Evolutionary conservation across 768 basidiomycete species (phyloP).

Genomic region (Suillus subluteus): DNA sequence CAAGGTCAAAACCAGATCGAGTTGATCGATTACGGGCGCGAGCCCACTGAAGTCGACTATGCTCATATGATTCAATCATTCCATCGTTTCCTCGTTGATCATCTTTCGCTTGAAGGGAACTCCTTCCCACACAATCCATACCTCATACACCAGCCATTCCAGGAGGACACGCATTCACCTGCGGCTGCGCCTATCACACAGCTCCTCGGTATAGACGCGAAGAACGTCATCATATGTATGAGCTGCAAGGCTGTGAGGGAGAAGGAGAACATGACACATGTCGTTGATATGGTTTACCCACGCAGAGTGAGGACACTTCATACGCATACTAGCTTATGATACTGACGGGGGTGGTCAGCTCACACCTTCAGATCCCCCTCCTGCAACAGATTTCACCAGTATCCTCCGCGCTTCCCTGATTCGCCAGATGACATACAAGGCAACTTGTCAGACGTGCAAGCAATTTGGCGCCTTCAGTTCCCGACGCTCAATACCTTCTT

Average conservation of each 20-base stretch:
- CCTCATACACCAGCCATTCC: constrained; percentile 42
- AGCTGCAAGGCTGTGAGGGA: constrained; percentile 72
- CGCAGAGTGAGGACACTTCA: constrained; percentile 58
- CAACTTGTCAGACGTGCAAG: constrained; percentile 84
- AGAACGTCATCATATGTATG: constrained; percentile 73
- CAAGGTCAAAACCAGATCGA: constrained; percentile 90
- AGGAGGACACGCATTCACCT: constrained; percentile 33
- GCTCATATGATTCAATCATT: constrained; percentile 91
- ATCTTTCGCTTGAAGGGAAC: constrained; percentile 76
- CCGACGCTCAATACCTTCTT: constrained; percentile 62
- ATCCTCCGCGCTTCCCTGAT: constrained; percentile 77
- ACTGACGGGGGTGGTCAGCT: constrained; percentile 27
- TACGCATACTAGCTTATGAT: constrained; percentile 4
- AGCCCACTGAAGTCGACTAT: constrained; percentile 74
- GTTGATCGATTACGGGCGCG: constrained; percentile 85
- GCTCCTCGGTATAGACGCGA: constrained; percentile 78
- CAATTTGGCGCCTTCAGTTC: constrained; percentile 75
- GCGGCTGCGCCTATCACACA: constrained; percentile 81
- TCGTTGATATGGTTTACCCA: constrained; percentile 87
- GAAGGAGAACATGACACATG: constrained; percentile 80
- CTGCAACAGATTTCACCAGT: constrained; percentile 58
- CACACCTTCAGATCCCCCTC: constrained; percentile 40
- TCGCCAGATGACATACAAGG: constrained; percentile 84
- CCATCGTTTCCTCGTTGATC: constrained; percentile 91
- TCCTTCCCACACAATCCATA: constrained; percentile 60